Evolutionary conservation across 1,284 basidiomycete genomes (phyloP).

Genomic region (Sparassis latifolia): DNA sequence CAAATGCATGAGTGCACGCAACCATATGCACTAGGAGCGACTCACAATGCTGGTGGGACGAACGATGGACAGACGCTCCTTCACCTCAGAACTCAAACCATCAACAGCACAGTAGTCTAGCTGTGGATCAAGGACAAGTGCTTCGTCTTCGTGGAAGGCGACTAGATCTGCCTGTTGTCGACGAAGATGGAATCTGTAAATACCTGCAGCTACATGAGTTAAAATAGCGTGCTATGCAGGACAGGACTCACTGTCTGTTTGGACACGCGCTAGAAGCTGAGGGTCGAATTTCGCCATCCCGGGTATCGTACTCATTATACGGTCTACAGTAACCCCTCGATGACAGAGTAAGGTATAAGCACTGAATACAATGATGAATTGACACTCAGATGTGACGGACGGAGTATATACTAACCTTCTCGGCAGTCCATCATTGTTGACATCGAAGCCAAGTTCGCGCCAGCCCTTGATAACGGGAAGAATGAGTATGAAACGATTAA

Average conservation of each 20-base stretch:
- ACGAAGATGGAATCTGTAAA: slow-evolving; percentile 54
- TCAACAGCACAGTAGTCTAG: slow-evolving; percentile 64
- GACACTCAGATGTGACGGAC: background rate
- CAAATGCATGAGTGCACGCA: too few relatives aligned
- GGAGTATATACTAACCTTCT: slow-evolving; percentile 40
- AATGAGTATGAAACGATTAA: background rate
- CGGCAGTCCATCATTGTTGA: slow-evolving; percentile 52
- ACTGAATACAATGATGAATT: slow-evolving; percentile 29
- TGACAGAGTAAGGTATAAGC: slow-evolving; percentile 74
- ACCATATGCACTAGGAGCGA: slow-evolving; percentile 6
- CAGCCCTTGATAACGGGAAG: slow-evolving; percentile 40
- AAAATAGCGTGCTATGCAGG: background rate
- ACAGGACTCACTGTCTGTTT: slow-evolving; percentile 56
- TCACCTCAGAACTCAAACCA: slow-evolving; percentile 74
- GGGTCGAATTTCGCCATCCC: slow-evolving; percentile 47
- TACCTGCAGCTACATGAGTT: slow-evolving; percentile 30
- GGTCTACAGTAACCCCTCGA: slow-evolving; percentile 44
- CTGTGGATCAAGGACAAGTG: slow-evolving; percentile 57
- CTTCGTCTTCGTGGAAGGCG: slow-evolving; percentile 74
- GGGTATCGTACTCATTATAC: slow-evolving; percentile 47
- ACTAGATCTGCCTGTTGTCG: slow-evolving; percentile 74
- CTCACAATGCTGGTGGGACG: slow-evolving; percentile 69
- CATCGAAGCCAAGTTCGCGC: slow-evolving; percentile 47
- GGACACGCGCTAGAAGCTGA: slow-evolving; percentile 51
- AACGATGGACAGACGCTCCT: slow-evolving; percentile 55